Percentiles rank a stretch among this genome's conserved stretches.
These are phyloP conservation scores for Phtheirospermum japonicum DNA, from an alignment of 257 asterid species.

Conservation along the genomic window DNA sequence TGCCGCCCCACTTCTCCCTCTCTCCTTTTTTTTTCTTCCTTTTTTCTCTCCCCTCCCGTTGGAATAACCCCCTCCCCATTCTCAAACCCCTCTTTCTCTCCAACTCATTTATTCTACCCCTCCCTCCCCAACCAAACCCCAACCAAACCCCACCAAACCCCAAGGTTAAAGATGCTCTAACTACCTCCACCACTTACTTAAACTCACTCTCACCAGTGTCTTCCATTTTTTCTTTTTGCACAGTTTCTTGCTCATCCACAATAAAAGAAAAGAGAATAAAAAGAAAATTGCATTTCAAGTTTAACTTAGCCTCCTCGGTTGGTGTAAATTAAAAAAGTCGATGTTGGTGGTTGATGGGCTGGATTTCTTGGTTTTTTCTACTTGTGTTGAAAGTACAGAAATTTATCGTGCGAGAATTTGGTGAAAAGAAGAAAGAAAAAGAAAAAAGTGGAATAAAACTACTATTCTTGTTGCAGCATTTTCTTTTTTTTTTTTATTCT, in stretches of 20 bases:
- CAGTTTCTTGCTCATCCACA: conserved; percentile 29
- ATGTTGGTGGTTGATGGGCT: conserved; percentile 27
- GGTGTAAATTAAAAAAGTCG: neutral
- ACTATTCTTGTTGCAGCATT: conserved; percentile 11
- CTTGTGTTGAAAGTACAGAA: neutral
- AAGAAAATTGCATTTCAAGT: conserved; percentile 24
- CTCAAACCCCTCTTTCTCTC: no score
- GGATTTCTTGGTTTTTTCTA: conserved; percentile 29
- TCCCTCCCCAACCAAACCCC: no score
- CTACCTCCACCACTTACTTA: conserved; percentile 8
- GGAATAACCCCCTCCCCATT: no score
- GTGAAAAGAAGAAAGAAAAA: conserved; percentile 26
- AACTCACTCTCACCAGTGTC: conserved; percentile 3
- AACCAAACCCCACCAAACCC: no score
- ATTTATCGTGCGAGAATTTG: conserved; percentile 25
- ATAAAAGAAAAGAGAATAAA: neutral
- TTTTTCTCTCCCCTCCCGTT: no score
- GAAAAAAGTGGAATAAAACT: neutral
- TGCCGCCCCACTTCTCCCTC: no score
- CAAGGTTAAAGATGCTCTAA: no score
- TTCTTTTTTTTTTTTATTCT: conserved; percentile 27
- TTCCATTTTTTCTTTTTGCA: neutral
- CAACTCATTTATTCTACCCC: no score
- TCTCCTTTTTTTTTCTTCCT: no score
- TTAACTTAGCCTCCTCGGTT: conserved; percentile 2